Conservation (phyloP, 139 green algal species). For the Trebouxia sp. region DNA sequence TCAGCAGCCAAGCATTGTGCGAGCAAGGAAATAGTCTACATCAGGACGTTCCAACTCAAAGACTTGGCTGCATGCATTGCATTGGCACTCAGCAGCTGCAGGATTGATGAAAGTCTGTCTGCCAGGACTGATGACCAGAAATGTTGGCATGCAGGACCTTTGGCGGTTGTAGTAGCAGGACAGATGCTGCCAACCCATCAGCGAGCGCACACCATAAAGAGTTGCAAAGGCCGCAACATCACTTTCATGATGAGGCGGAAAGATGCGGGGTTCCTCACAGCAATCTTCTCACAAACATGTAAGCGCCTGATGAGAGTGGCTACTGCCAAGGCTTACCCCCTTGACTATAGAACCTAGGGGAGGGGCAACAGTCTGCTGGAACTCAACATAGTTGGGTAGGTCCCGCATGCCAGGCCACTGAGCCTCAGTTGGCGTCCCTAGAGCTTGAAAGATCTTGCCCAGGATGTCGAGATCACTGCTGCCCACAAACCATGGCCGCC, state of each 20-base stretch:
- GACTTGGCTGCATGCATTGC: background rate
- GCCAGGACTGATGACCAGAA: background rate
- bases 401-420: conserved; percentile 66
- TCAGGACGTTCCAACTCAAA: background rate
- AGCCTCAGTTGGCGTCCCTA: conserved; percentile 73
- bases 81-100: too few relatives aligned
- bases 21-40: background rate
- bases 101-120: background rate
- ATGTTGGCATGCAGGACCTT: background rate
- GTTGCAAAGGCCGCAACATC: background rate
- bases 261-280: background rate
- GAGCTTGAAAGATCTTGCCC: conserved; percentile 74
- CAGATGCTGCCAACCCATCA: background rate
- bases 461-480: conserved; percentile 83
- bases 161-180: background rate
- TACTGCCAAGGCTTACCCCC: conserved; percentile 13
- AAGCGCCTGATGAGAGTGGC: background rate
- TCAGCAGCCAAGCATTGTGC: background rate
- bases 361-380: conserved; percentile 49
- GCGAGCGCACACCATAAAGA: too few relatives aligned
- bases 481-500: conserved; percentile 78
- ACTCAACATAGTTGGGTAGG: conserved; percentile 68
- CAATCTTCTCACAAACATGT: background rate
- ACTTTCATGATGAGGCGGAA: background rate
- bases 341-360: conserved; percentile 61